Percentiles rank a stretch among this genome's conserved stretches.
These are phyloP conservation scores for Globisporangium camurandrum DNA, from an alignment of 352 stramenopile genomes.

Conservation along the genomic window DNA sequence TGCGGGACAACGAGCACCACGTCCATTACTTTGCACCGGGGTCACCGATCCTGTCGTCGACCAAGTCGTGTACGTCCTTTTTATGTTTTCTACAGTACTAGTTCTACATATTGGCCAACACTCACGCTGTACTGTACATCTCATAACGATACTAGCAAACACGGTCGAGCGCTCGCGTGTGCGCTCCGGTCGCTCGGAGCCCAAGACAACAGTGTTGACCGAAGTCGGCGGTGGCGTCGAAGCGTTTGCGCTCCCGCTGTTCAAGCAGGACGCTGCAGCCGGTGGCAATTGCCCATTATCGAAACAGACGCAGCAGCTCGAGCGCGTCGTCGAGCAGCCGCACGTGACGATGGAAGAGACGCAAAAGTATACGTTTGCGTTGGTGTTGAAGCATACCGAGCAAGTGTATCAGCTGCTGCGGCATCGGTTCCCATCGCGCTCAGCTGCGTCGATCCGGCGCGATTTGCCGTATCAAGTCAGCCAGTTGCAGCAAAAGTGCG, in stretches of 20 bases:
- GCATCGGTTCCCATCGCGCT: constrained; percentile 63
- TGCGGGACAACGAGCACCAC: no score
- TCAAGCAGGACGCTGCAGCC: constrained; percentile 9
- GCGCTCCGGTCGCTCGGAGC: constrained; percentile 18
- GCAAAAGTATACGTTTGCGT: constrained; percentile 86
- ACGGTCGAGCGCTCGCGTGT: constrained; percentile 9
- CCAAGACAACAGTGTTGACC: constrained; percentile 45
- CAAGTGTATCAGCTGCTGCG: constrained; percentile 67
- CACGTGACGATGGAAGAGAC: constrained; percentile 81
- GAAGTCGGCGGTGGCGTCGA: constrained; percentile 45
- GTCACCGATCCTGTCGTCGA: constrained; percentile 13
- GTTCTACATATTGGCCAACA: no score
- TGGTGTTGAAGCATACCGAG: constrained; percentile 77
- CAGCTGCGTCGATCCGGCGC: constrained; percentile 50
- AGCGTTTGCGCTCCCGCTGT: constrained; percentile 31
- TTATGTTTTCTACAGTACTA: no score
- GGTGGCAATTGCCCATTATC: constrained; percentile 4
- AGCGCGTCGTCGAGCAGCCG: constrained; percentile 30
- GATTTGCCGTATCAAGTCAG: constrained; percentile 66
- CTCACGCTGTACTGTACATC: no score
- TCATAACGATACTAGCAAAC: constrained; percentile 1
- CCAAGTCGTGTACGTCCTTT: constrained; percentile 10
- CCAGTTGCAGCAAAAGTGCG: constrained; percentile 74
- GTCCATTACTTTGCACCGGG: constrained; percentile 31
- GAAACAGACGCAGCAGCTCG: constrained; percentile 17